Base-by-base conservation (phyloP, 495 filamentous ascomycete species). In the Talaromyces stipitatus region DNA sequence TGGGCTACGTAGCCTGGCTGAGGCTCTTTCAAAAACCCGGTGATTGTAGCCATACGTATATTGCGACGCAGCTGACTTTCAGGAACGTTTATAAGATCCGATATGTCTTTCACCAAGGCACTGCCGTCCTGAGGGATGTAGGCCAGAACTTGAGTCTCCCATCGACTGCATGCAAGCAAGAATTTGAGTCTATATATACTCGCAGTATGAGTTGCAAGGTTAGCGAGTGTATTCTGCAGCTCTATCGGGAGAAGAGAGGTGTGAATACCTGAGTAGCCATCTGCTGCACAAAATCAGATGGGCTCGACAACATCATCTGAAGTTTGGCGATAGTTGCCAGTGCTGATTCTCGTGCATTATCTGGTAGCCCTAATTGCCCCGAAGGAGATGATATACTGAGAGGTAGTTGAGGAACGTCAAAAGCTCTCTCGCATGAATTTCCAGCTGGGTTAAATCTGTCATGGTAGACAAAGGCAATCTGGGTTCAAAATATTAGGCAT, bases 131-230 rank as follows among this genome's bases (percentile, higher is more conserved):
- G 66, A 1, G 71, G 74, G 14, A 78, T 73, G 54, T 64, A 72
- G 12, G 74, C 73, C 2, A 74, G 69, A 4, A 78, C 64, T 52
- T 75, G 72, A 73, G 26, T 76, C 70, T 3, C 69, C 68, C 11
- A 78, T 61, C 74, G 72, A 78, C 53, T 68, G 60, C 12, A 78
- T 43, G 55, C 72, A 75, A 2, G 73, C 67, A 14, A 75, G 63
- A 2, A 75, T 23, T 56, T 75, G 66, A 48, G 55, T 72, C 71
- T 71, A 59, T 18, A n/a, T n/a, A 45, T 9, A 20, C 18, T 38
- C 8, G 45, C 11, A 57, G 52, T 56, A 23, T 54, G n/a, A 27
- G 28, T 48, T 18, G 53, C 16, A 41, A n/a, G n/a, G n/a, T n/a
- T n/a, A n/a, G n/a, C n/a, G n/a, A n/a, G n/a, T n/a, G n/a, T n/a